A percentile compares a stretch with the other conserved stretches of the same genome.
phyloP scores from a whole-genome alignment of 805 yeast genomes.

The Suhomyces sp. region DNA sequence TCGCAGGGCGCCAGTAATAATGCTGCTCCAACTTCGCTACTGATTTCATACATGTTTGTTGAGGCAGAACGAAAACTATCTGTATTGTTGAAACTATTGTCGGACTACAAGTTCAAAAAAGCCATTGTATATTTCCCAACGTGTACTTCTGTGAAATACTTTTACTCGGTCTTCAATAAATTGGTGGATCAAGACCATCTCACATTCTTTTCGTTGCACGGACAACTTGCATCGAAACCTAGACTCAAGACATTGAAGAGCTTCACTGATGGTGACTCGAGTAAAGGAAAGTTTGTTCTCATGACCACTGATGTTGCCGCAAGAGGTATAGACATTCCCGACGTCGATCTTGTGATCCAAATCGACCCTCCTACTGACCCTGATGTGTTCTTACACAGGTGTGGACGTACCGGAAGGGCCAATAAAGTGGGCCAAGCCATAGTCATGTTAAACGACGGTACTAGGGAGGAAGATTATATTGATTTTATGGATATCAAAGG shows the following conservation, averaged over 20 bases:
- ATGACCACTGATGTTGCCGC: conserved; percentile 99
- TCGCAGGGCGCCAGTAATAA: conserved; percentile 35
- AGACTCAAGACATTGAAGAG: conserved; percentile 66
- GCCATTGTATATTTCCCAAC: conserved; percentile 92
- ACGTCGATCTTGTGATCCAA: conserved; percentile 91
- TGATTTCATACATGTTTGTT: conserved; percentile 57
- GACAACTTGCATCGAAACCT: conserved; percentile 79
- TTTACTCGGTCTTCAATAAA: conserved; percentile 53
- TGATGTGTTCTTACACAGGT: conserved; percentile 85
- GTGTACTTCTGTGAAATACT: conserved; percentile 77
- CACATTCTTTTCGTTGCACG: conserved; percentile 75
- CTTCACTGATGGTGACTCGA: conserved; percentile 50
- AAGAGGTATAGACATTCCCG: conserved; percentile 92
- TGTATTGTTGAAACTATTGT: conserved; percentile 50
- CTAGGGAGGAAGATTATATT: conserved; percentile 77
- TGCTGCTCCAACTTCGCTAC: conserved; percentile 60
- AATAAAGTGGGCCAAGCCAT: conserved; percentile 79
- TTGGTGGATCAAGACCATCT: conserved; percentile 34
- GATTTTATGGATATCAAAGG: conserved; percentile 73
- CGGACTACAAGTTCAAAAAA: conserved; percentile 60
- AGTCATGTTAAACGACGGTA: conserved; percentile 64
- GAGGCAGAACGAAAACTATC: conserved; percentile 62
- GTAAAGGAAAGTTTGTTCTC: conserved; percentile 52
- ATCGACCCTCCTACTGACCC: conserved; percentile 94
- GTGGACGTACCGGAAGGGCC: conserved; percentile 95